Base-by-base conservation (phyloP, 2,329 filamentous ascomycete species). In the Pseudogymnoascus destructans region DNA sequence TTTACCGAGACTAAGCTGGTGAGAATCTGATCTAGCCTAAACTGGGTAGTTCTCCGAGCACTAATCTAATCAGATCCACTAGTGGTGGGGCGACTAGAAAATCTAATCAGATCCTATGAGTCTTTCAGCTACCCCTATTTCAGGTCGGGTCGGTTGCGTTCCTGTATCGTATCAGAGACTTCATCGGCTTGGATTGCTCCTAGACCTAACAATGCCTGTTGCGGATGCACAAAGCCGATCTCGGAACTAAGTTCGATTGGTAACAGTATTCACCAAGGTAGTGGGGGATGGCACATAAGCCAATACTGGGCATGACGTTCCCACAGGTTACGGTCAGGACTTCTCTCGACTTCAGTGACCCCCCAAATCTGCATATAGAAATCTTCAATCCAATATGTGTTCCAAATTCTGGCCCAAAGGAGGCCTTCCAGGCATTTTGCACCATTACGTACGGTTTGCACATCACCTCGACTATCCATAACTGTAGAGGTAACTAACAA, bases 361-460 rank as follows among this genome's bases (percentile, higher is more conserved):
- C 54, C 54, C 33, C 25, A 55, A 17, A 25, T n/a, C n/a, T 35
- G 27, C 54, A 25, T 35, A 55, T 35, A 23, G 10, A 9, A n/a
- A 17, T 13, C 30, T 55, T 33, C 11, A 25, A 35, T 19, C 17
- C 54, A 55, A 55, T 30, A 69, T 65, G 64, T 63, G 63, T 15
- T 68, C 66, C 38, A 65, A 68, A 57, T 70, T 70, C 61, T 70
- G 69, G 69, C 69, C 69, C 17, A 68, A 65, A 58, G 64, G 65
- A 10, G 69, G 69, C 10, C 64, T 67, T n/a, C 64, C 64, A 0
- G 68, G 69, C 40, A 67, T 70, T 55, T 58, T 70, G 27, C 69
- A 70, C 57, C 69, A 70, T 59, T 70, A 69, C 60, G 68, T 70
- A 63, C 52, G 64, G 60, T 55, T 52, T 25, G 25, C 25, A 19